These are phyloP conservation scores for Phialemonium atrogriseum DNA, from an alignment of 2,329 filamentous ascomycete genomes.

Conservation along the genomic window DNA sequence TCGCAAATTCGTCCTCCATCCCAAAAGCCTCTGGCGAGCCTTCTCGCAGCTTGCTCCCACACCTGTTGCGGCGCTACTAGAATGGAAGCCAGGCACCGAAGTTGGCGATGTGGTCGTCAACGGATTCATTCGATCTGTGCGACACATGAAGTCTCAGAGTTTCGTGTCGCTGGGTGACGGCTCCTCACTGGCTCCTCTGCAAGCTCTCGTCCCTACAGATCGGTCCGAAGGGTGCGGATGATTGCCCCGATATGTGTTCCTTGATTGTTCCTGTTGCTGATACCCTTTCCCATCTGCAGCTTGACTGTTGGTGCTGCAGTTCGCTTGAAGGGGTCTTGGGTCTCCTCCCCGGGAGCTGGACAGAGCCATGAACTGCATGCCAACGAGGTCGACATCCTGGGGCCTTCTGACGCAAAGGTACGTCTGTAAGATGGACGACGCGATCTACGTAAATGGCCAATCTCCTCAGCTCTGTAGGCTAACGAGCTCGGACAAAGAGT, in stretches of 20 bases:
- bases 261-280: slow-evolving; percentile 19
- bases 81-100: slow-evolving; percentile 35
- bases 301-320: slow-evolving; percentile 77
- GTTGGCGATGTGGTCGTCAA: slow-evolving; percentile 52
- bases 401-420: slow-evolving; percentile 72
- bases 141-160: slow-evolving; percentile 74
- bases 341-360: slow-evolving; percentile 55
- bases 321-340: slow-evolving; percentile 69
- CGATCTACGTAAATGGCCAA: no score
- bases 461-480: slow-evolving; percentile 3
- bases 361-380: slow-evolving; percentile 80
- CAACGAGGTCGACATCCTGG: slow-evolving; percentile 59
- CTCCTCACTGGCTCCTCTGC: slow-evolving; percentile 68
- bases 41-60: slow-evolving; percentile 27
- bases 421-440: no score
- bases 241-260: slow-evolving; percentile 13
- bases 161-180: slow-evolving; percentile 87
- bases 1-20: no score
- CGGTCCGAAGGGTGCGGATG: slow-evolving; percentile 62
- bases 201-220: slow-evolving; percentile 68
- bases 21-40: no score
- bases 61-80: slow-evolving; percentile 48
- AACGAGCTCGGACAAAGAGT: slow-evolving; percentile 42
- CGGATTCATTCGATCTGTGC: slow-evolving; percentile 76
- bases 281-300: slow-evolving; percentile 34